phyloP scores from a whole-genome alignment of 352 stramenopile genomes.

The Phytophthora chlamydospora region DNA sequence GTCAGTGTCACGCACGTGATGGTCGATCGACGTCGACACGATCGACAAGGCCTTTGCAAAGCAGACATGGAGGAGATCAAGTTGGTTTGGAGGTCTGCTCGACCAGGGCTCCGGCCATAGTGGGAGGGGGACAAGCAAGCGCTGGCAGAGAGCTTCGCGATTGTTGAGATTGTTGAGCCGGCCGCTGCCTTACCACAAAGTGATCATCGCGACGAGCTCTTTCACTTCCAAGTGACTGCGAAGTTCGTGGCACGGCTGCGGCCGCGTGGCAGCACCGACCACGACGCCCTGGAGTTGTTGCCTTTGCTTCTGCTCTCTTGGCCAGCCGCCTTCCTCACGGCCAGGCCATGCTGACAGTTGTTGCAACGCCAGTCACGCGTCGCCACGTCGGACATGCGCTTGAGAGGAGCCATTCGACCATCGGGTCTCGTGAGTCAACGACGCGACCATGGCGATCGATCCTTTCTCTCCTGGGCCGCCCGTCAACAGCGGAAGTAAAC shows the following conservation, averaged over 20 bases:
- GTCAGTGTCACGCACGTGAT: neutral
- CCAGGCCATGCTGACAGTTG: neutral
- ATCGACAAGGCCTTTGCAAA: no score
- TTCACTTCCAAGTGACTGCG: neutral
- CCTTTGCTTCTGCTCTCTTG: neutral
- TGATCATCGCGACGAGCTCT: constrained; percentile 1
- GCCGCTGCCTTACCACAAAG: constrained; percentile 5
- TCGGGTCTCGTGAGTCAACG: constrained; percentile 17
- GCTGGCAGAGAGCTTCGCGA: constrained; percentile 14
- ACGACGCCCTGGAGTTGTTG: neutral
- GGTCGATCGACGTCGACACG: neutral
- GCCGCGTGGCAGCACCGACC: no score
- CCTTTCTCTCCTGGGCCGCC: constrained; percentile 16
- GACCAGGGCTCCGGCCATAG: neutral
- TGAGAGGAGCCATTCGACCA: no score
- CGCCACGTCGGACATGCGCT: neutral
- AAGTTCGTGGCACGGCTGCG: no score
- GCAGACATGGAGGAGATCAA: no score
- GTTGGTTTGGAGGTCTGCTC: no score
- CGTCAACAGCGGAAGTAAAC: constrained; percentile 20
- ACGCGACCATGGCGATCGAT: neutral
- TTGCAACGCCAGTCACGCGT: constrained; percentile 3
- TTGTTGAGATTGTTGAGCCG: constrained; percentile 5
- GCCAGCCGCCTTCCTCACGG: constrained; percentile 1
- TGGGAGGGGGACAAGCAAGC: neutral